These are phyloP conservation scores for Pseudogymnoascus sp. DNA, from an alignment of 2,329 filamentous ascomycete genomes.

Conservation along the genomic window DNA sequence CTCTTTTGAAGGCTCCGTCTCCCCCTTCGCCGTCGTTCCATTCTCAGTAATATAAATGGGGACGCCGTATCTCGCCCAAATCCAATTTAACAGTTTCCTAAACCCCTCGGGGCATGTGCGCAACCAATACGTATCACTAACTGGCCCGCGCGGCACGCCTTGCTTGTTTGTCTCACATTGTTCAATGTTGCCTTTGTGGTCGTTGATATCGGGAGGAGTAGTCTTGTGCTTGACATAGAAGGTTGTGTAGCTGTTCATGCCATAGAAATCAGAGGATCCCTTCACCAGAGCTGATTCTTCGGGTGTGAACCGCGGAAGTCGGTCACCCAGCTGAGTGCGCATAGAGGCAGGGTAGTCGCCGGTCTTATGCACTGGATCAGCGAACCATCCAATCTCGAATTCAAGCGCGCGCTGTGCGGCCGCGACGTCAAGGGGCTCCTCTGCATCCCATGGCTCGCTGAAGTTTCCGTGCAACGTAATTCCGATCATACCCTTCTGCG, in stretches of 20 bases:
- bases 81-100: conserved; percentile 67
- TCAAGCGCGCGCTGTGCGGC: conserved; percentile 75
- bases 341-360: conserved; percentile 79
- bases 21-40: conserved; percentile 73
- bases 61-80: conserved; percentile 65
- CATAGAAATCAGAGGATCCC: conserved; percentile 85
- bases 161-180: conserved; percentile 60
- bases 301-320: conserved; percentile 64
- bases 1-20: conserved; percentile 65
- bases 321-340: conserved; percentile 69
- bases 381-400: conserved; percentile 83
- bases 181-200: conserved; percentile 70
- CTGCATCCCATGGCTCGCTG: conserved; percentile 72
- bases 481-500: conserved; percentile 67
- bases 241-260: conserved; percentile 89
- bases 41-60: conserved; percentile 87
- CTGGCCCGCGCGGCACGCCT: conserved; percentile 66
- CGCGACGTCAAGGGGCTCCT: conserved; percentile 67
- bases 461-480: conserved; percentile 82
- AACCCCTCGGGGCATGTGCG: conserved; percentile 70
- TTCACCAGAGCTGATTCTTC: conserved; percentile 67
- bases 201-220: conserved; percentile 50
- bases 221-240: conserved; percentile 74
- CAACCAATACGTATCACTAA: conserved; percentile 78
- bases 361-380: conserved; percentile 69